phyloP scores from a whole-genome alignment of 176 grass and related monocot species.

The Rhynchospora breviuscula region DNA sequence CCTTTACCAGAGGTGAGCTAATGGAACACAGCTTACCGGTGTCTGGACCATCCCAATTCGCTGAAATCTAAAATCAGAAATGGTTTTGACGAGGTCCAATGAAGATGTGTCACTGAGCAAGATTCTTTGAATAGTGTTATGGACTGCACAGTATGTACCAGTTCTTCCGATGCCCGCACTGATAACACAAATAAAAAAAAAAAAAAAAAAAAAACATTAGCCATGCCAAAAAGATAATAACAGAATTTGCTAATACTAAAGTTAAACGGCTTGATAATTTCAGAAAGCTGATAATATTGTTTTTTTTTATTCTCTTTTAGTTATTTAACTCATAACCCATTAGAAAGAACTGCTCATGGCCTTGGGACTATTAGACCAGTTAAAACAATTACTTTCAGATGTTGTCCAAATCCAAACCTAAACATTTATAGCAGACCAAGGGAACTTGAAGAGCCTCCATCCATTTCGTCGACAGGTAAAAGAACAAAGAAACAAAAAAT shows the following conservation, averaged over 20 bases:
- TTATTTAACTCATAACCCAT: not conserved
- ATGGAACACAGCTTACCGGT: constrained; percentile 35
- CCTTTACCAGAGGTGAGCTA: not conserved
- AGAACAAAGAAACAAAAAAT: not conserved
- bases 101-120: constrained; percentile 50
- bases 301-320: not conserved
- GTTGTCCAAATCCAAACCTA: not conserved
- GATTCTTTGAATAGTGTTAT: constrained; percentile 78
- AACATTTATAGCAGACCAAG: not conserved
- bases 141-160: constrained; percentile 68
- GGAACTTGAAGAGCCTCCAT: not conserved
- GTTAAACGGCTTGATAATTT: not conserved
- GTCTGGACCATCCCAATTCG: constrained; percentile 78
- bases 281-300: constrained; percentile 6
- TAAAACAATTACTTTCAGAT: not conserved
- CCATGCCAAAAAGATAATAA: constrained; percentile 2
- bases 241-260: constrained; percentile 17
- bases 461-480: not conserved
- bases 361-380: not conserved
- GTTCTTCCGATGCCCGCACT: constrained; percentile 97
- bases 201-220: not conserved
- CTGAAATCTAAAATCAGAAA: constrained; percentile 55
- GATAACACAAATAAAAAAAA: not conserved
- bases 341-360: not conserved
- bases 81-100: constrained; percentile 47